Percentiles rank a stretch among this genome's conserved stretches.
Evolutionary conservation across 371 early-diverging fungal genomes (phyloP).

Genomic region (Phascolomyces articulosus): DNA sequence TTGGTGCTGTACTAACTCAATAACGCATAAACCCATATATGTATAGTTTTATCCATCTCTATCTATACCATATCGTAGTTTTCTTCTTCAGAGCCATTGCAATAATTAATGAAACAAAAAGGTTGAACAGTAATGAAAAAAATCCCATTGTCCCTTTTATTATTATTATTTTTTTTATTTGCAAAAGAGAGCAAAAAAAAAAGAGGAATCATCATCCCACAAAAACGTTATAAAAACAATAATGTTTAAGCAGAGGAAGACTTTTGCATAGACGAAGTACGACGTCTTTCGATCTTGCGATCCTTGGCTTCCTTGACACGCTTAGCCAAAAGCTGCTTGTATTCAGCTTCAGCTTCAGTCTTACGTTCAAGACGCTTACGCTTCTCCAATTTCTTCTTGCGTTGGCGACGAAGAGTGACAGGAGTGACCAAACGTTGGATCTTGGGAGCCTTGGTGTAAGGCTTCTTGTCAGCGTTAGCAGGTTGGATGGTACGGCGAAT

Average conservation of each 20-base stretch:
- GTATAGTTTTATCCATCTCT: too few species aligned
- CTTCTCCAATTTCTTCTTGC: slow-evolving; percentile 87
- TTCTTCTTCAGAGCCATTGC: too few species aligned
- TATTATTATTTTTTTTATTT: neutral
- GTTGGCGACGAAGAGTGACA: slow-evolving; percentile 93
- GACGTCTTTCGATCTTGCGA: slow-evolving; percentile 70
- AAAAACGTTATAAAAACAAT: neutral
- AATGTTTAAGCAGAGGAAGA: slow-evolving; percentile 48
- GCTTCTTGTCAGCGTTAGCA: slow-evolving; percentile 90
- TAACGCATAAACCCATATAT: too few species aligned
- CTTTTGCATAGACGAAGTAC: slow-evolving; percentile 70
- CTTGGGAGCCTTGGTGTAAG: slow-evolving; percentile 93
- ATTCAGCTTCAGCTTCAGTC: slow-evolving; percentile 89
- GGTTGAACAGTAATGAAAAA: neutral
- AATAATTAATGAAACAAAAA: neutral
- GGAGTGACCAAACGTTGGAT: slow-evolving; percentile 99
- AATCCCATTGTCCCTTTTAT: neutral
- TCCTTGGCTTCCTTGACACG: slow-evolving; percentile 92
- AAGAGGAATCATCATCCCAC: too few species aligned
- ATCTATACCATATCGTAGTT: too few species aligned
- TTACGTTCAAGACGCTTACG: slow-evolving; percentile 76
- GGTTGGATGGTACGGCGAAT: slow-evolving; percentile 95
- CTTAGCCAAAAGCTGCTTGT: slow-evolving; percentile 91
- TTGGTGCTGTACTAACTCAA: too few species aligned
- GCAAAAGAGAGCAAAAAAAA: too few species aligned